Percentiles rank a stretch among this genome's conserved stretches.
Evolutionary conservation across 2,329 filamentous ascomycete species (phyloP).

Genomic region (Lachnellula cervina): DNA sequence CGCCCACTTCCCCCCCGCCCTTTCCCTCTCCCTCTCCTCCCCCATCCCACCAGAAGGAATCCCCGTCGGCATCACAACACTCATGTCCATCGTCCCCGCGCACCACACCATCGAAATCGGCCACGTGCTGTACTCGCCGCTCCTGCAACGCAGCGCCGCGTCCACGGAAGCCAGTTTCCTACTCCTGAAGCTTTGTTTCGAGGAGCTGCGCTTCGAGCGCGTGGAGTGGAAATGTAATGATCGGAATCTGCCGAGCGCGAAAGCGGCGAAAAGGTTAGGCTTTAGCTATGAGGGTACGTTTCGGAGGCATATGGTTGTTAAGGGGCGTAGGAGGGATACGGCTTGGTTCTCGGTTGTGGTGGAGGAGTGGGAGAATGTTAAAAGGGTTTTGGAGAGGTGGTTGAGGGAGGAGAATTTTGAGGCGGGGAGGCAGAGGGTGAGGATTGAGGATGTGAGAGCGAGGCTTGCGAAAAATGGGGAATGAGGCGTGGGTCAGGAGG

Average conservation of each 20-base stretch:
- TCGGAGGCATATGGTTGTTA: constrained; percentile 56
- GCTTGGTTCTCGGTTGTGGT: constrained; percentile 56
- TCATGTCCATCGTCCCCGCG: constrained; percentile 43
- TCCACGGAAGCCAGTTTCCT: constrained; percentile 57
- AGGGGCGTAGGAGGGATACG: constrained; percentile 53
- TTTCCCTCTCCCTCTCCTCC: neutral
- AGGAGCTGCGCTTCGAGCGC: constrained; percentile 48
- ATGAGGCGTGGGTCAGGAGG: too few species aligned
- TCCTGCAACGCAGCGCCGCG: constrained; percentile 47
- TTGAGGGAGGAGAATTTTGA: constrained; percentile 52
- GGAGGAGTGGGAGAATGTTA: constrained; percentile 49
- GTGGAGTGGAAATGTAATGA: constrained; percentile 62
- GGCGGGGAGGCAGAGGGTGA: constrained; percentile 45
- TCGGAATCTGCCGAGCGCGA: constrained; percentile 48
- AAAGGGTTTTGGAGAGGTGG: constrained; percentile 49
- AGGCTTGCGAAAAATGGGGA: neutral
- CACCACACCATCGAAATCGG: constrained; percentile 55
- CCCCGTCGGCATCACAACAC: constrained; percentile 37
- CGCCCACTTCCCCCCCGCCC: neutral
- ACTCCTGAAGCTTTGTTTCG: constrained; percentile 49
- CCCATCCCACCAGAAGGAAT: constrained; percentile 22
- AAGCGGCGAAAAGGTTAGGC: constrained; percentile 52
- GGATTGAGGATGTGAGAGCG: constrained; percentile 32
- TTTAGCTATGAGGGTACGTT: constrained; percentile 57
- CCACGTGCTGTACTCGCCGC: constrained; percentile 45